phyloP scores from a whole-genome alignment of 108 stramenopile species.

The Cyclotella cryptica region DNA sequence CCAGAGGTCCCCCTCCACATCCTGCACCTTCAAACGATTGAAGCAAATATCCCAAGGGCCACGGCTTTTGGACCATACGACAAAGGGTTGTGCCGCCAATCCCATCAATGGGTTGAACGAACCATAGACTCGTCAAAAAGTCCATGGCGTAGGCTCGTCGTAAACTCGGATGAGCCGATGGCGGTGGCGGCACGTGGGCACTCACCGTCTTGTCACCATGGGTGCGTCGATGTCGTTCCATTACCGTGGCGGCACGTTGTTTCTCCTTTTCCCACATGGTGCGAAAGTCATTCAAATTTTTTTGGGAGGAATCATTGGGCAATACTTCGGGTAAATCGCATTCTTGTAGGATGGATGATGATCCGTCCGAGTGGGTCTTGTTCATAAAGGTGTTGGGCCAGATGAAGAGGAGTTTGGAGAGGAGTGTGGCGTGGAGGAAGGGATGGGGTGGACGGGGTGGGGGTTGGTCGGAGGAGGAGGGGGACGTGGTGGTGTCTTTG shows the following conservation, averaged over 20 bases:
- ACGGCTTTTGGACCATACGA: conserved; percentile 69
- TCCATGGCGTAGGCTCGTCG: conserved; percentile 61
- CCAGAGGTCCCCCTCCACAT: conserved; percentile 60
- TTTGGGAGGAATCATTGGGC: conserved; percentile 32
- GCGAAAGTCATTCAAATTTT: conserved; percentile 33
- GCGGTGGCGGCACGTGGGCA: conserved; percentile 5
- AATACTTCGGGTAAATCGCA: conserved; percentile 46
- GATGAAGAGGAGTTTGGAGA: conserved; percentile 41
- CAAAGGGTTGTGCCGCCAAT: conserved; percentile 42
- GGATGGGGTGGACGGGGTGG: conserved; percentile 37
- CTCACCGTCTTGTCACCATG: not conserved
- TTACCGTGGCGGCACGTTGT: conserved; percentile 34
- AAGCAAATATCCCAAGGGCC: conserved; percentile 71
- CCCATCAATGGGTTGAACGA: conserved; percentile 66
- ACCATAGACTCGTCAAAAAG: conserved; percentile 67
- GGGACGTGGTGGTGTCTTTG: no score
- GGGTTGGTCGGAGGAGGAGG: no score
- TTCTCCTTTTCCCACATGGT: conserved; percentile 49
- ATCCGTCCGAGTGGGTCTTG: conserved; percentile 4
- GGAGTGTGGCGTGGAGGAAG: conserved; percentile 20
- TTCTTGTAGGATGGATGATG: conserved; percentile 23
- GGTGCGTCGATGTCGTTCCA: not conserved
- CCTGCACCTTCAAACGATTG: conserved; percentile 62
- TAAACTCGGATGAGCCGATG: conserved; percentile 55
- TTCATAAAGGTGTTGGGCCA: conserved; percentile 45